Evolutionary conservation across 1,284 basidiomycete genomes (phyloP).

Genomic region (Quambalaria eucalypti): DNA sequence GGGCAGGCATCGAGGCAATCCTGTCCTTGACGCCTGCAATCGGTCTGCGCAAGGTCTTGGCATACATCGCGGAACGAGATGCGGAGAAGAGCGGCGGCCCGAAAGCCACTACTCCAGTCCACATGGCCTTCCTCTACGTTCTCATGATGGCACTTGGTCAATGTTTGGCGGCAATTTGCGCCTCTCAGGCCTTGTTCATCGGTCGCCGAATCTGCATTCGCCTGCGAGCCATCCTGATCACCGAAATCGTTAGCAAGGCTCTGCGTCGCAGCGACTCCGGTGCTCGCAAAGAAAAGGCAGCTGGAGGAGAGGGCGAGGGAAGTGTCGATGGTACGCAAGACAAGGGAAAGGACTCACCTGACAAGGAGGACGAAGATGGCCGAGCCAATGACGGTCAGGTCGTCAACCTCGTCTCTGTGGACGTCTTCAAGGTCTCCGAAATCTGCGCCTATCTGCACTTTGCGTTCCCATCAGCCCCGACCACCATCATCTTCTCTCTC

Average conservation of each 20-base stretch:
- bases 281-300: conserved; percentile 42
- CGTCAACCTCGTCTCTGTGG: conserved; percentile 53
- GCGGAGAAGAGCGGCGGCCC: conserved; percentile 4
- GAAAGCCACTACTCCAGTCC: conserved; percentile 39
- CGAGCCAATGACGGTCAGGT: conserved; percentile 52
- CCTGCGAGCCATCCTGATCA: conserved; percentile 50
- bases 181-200: conserved; percentile 51
- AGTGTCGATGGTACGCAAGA: conserved; percentile 7
- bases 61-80: conserved; percentile 47
- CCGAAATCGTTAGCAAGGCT: conserved; percentile 54
- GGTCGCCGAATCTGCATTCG: conserved; percentile 51
- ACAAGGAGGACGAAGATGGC: conserved; percentile 2
- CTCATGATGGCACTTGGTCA: conserved; percentile 51
- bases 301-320: conserved; percentile 8
- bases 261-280: conserved; percentile 50
- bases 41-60: conserved; percentile 51
- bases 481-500: conserved; percentile 51
- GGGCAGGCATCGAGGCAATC: conserved; percentile 49
- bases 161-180: conserved; percentile 46
- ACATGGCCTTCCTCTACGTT: conserved; percentile 53
- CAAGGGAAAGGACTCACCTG: neutral
- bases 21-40: conserved; percentile 51
- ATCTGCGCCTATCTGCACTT: conserved; percentile 47
- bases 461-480: conserved; percentile 49
- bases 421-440: conserved; percentile 49